phyloP scores from a whole-genome alignment of 2,329 filamentous ascomycete genomes.

The Scedosporium dehoogii region DNA sequence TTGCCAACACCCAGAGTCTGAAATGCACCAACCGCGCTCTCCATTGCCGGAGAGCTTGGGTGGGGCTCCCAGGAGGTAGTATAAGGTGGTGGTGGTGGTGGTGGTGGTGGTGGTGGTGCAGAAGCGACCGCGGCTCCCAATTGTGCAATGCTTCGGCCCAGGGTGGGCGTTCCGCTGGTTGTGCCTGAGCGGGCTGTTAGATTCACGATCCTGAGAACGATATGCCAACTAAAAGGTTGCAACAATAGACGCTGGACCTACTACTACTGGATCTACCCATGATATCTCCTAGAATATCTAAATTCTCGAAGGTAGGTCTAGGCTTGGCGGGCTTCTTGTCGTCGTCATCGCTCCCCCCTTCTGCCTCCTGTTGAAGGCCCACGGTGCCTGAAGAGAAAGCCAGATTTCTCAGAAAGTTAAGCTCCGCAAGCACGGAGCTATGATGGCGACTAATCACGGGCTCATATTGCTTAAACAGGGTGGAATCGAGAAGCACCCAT shows the following conservation, averaged over 20 bases:
- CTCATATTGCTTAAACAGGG: slow-evolving; percentile 17
- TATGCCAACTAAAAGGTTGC: neutral
- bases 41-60: neutral
- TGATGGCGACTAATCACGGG: slow-evolving; percentile 18
- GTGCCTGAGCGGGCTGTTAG: neutral
- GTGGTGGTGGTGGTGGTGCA: neutral
- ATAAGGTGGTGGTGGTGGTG: neutral
- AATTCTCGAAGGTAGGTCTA: neutral
- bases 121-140: neutral
- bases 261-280: neutral
- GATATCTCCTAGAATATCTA: neutral
- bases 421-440: slow-evolving; percentile 18
- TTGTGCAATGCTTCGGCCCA: neutral
- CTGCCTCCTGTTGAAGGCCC: neutral
- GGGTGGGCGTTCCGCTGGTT: neutral
- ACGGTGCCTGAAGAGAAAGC: neutral
- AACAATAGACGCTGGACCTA: neutral
- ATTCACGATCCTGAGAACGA: neutral
- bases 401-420: slow-evolving; percentile 15
- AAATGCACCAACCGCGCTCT: neutral
- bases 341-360: neutral
- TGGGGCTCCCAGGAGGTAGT: neutral
- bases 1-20: neutral
- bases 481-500: slow-evolving; percentile 17
- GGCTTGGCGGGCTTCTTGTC: neutral